Base-by-base conservation (phyloP, 371 early-diverging fungal species). In the Mortierella sp. region DNA sequence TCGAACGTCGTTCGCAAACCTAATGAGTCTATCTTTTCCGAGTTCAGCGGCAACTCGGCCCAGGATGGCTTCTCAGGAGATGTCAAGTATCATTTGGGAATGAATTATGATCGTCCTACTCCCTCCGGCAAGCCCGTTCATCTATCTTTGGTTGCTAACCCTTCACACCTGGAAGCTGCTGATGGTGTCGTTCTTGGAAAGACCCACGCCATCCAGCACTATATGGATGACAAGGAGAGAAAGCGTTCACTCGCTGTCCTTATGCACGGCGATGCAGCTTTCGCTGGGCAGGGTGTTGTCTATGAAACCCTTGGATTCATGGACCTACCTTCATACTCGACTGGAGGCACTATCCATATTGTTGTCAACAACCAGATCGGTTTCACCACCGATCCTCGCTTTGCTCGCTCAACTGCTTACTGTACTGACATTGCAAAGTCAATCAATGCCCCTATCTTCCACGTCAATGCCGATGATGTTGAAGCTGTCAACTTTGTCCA, bases 311-410 rank as follows among this genome's bases (percentile, higher is more conserved):
- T 98, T 72, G 98, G 97, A 42, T 93, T 98, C 88, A 91, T 93
- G 71, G 97, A 97, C 72, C 86, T 99, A 61, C 97, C 98, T 23
- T 89, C 91, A 47, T 99, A 97, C 89, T 91, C 95, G 55, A 96
- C 96, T 35, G 98, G 98, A 70, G 99, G 99, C 62, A 96, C 97
- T 26, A 89, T 99, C 69, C 99, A 99, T 87, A 93, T 98, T 75
- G 93, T 99, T 59, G 96, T 97, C 83, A 99, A 99, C 91, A 99
- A 99, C 90, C 99, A 99, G 87, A 94, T 99, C 65, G 99, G 99
- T 61, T 99, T 97, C 87, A 99, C 99, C 29, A 98, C 98, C 29
- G 97, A 97, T 82, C 97, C 98, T 40, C 93, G 96, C 60, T 95
- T 94, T 83, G 89, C 96, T 53, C 95, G 99, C 55, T 97, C 97